These are phyloP conservation scores for Berkeleyomyces rouxiae DNA, from an alignment of 2,329 filamentous ascomycete species.

Conservation along the genomic window DNA sequence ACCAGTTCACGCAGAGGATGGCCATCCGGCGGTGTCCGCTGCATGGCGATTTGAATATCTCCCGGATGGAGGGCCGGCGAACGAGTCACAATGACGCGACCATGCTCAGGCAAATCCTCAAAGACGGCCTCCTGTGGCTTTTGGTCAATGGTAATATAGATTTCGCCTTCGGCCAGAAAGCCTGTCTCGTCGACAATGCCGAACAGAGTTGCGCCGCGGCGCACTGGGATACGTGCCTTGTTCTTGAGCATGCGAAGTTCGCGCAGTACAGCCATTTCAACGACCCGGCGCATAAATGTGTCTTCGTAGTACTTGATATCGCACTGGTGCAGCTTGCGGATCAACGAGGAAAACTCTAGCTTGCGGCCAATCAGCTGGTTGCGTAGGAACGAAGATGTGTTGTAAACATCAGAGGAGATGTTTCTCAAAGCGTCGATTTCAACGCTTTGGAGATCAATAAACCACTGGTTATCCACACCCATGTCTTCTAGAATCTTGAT, in stretches of 20 bases:
- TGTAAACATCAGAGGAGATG: constrained; percentile 39
- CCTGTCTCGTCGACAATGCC: constrained; percentile 74
- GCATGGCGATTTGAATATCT: constrained; percentile 52
- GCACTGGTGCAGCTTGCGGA: constrained; percentile 40
- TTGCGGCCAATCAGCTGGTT: constrained; percentile 42
- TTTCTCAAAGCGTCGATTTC: constrained; percentile 42
- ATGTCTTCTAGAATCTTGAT: constrained; percentile 82
- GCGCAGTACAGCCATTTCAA: constrained; percentile 54
- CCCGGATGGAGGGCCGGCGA: constrained; percentile 69
- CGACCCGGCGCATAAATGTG: constrained; percentile 48
- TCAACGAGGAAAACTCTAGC: constrained; percentile 43
- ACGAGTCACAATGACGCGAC: constrained; percentile 50
- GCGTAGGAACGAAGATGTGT: constrained; percentile 51
- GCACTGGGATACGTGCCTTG: constrained; percentile 56
- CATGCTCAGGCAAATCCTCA: constrained; percentile 13
- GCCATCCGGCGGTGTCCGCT: constrained; percentile 39
- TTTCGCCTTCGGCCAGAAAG: constrained; percentile 45
- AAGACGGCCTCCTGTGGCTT: neutral
- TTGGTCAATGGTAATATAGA: constrained; percentile 44
- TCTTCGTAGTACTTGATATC: constrained; percentile 51
- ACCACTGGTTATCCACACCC: constrained; percentile 38
- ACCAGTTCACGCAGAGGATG: constrained; percentile 45
- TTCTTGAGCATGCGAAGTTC: constrained; percentile 63
- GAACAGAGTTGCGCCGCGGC: constrained; percentile 57
- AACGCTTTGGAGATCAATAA: constrained; percentile 45